Evolutionary conservation across 2,329 filamentous ascomycete species (phyloP), one percentile per base, ranked within the genome.

Genomic region (Aspergillus nomiae): DNA sequence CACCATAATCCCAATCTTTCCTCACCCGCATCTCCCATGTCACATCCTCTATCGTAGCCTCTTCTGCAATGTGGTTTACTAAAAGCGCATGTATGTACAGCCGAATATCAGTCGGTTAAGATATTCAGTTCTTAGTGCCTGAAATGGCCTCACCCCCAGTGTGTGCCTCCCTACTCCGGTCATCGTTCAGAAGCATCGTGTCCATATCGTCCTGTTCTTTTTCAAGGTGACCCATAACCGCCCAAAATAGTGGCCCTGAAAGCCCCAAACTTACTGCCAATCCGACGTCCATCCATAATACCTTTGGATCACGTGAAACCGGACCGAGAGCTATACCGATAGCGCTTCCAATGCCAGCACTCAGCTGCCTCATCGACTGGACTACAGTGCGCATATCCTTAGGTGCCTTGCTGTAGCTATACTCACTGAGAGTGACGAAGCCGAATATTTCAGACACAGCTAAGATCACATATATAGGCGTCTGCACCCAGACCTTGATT

Each of bases 311-410:
- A 14, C 38, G 36, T 11, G 56, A 43, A 43, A 58, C 56, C 6
- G 56, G 41, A 21, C 36, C 38, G n/a, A 58, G 56, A 21, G 43
- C 56, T 16, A 58, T 58, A 10, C 56, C 56, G 10, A 58, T 32
- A 48, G 56, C 56, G 11, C 36, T 45, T 58, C 56, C 56, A 26
- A 58, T 28, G 24, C 56, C 56, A 16, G 41, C 56, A 32, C 36
- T 58, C 16, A 58, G 36, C 56, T 58, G 56, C 28, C 56, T 43
- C 56, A 58, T 43, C n/a, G 56, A 43, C 56, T 58, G 56, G 36
- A 50, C 56, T n/a, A 58, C 24, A 24, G 36, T 58, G n/a, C 56
- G 56, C 56, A 58, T 58, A 45, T 58, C 56, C 41, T 58, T 58
- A 5, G 56, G 56, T 21, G 56, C 56, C 21, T 58, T 58, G n/a